Evolutionary conservation across 2,329 filamentous ascomycete species (phyloP), one percentile per base, ranked within the genome.

Genomic region (Microsporum canis): DNA sequence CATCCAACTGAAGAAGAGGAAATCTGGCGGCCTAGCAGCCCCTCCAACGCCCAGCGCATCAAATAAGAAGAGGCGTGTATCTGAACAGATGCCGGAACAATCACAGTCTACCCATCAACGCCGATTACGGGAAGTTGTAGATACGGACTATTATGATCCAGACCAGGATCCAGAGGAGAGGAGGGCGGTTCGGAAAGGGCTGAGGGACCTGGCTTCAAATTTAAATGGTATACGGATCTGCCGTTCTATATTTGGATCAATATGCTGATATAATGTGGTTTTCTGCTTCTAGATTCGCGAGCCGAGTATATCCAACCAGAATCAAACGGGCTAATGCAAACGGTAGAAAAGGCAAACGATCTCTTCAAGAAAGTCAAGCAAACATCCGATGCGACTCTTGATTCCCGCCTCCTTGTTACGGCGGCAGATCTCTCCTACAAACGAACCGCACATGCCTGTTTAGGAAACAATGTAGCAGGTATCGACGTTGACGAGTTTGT

Each of bases 401-500:
- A 99, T 71, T 91, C 92, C 0, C 85, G 88, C n/a, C 79, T 95
- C 31, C 80, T 97, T 2, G 87, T 96, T 57, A 85, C 82, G 65
- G 85, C 89, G 0, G 88, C 89, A 3, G 91, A 96, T 65, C 75
- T 95, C 3, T 87, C 88, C 0, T 86, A 88, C 68, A 89, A 88
- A 67, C 91, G 90, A 70, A 87, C 89, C 0, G 79, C 87, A 49
- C 84, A 86, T 58, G 80, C 95, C 31, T 84, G 87, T 1, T 79
- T 89, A 34, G 91, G 91, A 5, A 87, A 87, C 67, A 77, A 82
- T 1, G 83, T 84, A 2, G 84, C 87, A 58, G 89, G 91, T 5
- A 77, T 99, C 27, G 91, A 97, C 69, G 80, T 95, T 0, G 91
- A 97, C 63, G 89, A 96, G 68, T 95, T 97, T 69, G 84, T 97